Base-by-base conservation (phyloP, 2,329 filamentous ascomycete species). In the Zelopaecilomyces penicillatus region DNA sequence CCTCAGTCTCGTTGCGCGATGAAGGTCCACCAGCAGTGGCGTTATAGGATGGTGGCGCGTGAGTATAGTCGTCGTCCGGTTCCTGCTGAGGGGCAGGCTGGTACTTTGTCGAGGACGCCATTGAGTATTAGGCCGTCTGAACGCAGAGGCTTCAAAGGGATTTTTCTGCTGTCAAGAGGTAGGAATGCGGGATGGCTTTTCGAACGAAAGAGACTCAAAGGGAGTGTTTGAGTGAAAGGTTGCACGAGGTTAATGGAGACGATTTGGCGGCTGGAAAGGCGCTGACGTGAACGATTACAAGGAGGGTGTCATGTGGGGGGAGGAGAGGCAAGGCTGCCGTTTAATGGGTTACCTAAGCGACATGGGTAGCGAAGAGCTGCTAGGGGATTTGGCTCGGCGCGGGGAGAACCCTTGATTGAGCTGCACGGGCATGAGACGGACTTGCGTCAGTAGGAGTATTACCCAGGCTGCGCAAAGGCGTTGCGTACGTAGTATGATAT, bases 41-140 rank as follows among this genome's bases (percentile, higher is more conserved):
- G 28, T 41, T 40, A 71, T 96, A 96, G 49, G 86, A 86, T 19
- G 91, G 91, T 53, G 91, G 90, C 60, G 89, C 76, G 59, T 87
- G 82, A 46, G 82, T 75, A 70, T 84, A 91, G 54, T 86, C 83
- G 53, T 87, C 85, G 56, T 94, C 78, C 38, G 89, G 91, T 69
- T 96, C 91, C 63, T 87, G 84, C 71, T 88, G 85, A 26, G 89
- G 82, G 57, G 88, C 88, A 42, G 82, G 77, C 53, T 85, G 76
- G 65, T 96, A 97, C 68, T 91, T 93, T 42, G 87, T 74, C 55
- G 79, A 87, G 49, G 81, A 74, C 40, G 83, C 76, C 86, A 91
- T 91, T 45, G 36, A 33, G 19, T n/a, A 19, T 12, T 56, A 36
- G 37, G 30, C 36, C 32, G 36, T 26, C 28, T 39, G 2, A 29